A percentile compares a stretch with the other conserved stretches of the same genome.
These are phyloP conservation scores for Mycena galopus DNA, from an alignment of 768 basidiomycete species.

Conservation along the genomic window DNA sequence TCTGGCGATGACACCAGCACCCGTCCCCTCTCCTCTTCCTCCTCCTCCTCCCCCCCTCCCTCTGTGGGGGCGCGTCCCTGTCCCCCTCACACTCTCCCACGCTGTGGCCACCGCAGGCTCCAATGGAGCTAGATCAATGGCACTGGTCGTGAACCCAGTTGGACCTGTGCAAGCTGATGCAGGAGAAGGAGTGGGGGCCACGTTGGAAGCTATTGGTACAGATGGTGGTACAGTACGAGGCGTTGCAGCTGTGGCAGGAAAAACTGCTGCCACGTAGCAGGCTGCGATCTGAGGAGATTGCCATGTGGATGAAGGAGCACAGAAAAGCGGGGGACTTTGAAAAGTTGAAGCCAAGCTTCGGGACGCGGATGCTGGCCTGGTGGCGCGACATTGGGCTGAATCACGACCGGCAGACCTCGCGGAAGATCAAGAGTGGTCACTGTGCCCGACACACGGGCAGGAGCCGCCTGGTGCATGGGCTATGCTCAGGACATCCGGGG, in stretches of 20 bases:
- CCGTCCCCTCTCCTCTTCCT: too few species aligned
- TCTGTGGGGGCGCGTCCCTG: too few species aligned
- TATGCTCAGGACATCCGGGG: not conserved
- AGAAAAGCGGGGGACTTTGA: not conserved
- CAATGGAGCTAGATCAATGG: not conserved
- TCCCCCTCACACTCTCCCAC: too few species aligned
- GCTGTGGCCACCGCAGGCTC: not conserved
- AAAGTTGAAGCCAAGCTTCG: not conserved
- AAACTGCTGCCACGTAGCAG: not conserved
- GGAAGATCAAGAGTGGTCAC: not conserved
- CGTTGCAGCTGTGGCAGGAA: not conserved
- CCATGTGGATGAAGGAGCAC: constrained; percentile 25
- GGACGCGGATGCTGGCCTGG: constrained; percentile 6
- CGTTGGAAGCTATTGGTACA: not conserved
- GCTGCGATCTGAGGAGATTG: not conserved
- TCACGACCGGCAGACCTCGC: not conserved
- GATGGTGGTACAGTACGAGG: not conserved
- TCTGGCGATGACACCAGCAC: too few species aligned
- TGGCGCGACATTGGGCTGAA: constrained; percentile 4
- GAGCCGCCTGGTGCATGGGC: not conserved
- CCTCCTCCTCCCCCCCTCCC: too few species aligned
- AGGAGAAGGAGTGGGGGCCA: not conserved
- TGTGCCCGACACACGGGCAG: not conserved
- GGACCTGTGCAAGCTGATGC: not conserved
- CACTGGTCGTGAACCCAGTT: not conserved